Conservation (phyloP, 2,329 filamentous ascomycete species). For the Acrocalymma vagum region DNA sequence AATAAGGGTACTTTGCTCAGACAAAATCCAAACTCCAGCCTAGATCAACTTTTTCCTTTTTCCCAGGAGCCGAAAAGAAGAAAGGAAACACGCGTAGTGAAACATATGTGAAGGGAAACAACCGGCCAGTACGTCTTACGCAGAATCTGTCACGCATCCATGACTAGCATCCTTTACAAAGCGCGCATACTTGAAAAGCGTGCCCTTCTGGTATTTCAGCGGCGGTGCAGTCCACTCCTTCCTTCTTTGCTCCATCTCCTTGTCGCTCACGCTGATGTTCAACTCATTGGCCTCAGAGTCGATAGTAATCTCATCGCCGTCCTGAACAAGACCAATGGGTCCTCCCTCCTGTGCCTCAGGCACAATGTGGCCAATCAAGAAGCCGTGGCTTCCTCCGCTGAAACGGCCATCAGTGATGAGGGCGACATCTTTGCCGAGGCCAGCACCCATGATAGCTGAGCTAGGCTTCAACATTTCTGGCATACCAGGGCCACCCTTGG, state of each 20-base stretch:
- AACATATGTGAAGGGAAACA: background rate
- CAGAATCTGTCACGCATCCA: conserved; percentile 66
- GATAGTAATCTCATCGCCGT: conserved; percentile 83
- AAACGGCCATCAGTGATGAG: conserved; percentile 80
- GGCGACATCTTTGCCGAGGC: conserved; percentile 76
- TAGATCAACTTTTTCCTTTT: conserved; percentile 11
- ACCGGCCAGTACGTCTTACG: conserved; percentile 11
- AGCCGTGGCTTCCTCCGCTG: conserved; percentile 83
- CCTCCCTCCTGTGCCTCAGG: conserved; percentile 88
- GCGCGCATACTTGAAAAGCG: conserved; percentile 66
- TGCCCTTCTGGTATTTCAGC: conserved; percentile 66
- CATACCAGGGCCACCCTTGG: conserved; percentile 78
- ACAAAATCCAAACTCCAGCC: conserved; percentile 17
- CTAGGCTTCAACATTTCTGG: conserved; percentile 78
- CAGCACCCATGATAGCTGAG: conserved; percentile 77
- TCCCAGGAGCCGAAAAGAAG: background rate
- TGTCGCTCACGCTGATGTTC: conserved; percentile 72
- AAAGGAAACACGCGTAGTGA: conserved; percentile 12
- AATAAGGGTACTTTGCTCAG: too few species aligned
- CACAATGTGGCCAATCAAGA: conserved; percentile 87
- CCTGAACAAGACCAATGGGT: conserved; percentile 81
- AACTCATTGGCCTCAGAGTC: conserved; percentile 77
- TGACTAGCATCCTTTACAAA: conserved; percentile 66
- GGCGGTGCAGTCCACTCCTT: conserved; percentile 62
- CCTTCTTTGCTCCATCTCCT: conserved; percentile 64